Base-by-base conservation (phyloP, 306 rosid species). In the Styphnolobium japonicum region DNA sequence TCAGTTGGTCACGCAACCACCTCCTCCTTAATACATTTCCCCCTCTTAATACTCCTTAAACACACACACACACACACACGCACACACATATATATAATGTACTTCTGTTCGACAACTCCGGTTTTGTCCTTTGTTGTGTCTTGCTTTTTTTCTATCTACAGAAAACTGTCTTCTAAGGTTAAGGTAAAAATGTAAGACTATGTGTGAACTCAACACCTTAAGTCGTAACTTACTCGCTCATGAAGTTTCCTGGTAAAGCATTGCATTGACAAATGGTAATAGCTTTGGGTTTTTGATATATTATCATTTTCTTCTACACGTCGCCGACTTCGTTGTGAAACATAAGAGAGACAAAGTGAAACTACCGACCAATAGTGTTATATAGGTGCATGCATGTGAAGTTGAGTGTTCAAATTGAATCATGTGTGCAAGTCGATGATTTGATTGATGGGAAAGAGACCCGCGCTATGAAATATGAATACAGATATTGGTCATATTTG, bases 1-100 rank as follows among this genome's bases (percentile, higher is more conserved):
- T 53, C 86, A 85, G 34, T 70, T 90, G 84, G 86, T 86, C 39
- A 46, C 37, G 5, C 80, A 86, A 84, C 76, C 80, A 21, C 48
- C 69, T 10, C 55, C 36, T 43, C 3, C 43, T 76, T 68, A 58
- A 18, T n/a, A n/a, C n/a, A n/a, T n/a, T n/a, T n/a, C n/a, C n/a
- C n/a, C n/a, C n/a, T n/a, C n/a, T n/a, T n/a, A 18, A 43, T 60
- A 12, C 4, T 43, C n/a, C 19, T 73, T 23, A 58, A 27, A 56
- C 11, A 33, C 29, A 27, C 19, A 1, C n/a, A n/a, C n/a, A n/a
- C n/a, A n/a, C n/a, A n/a, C n/a, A n/a, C n/a, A n/a, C n/a, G n/a
- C 11, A 33, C 29, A 27, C 19, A 45, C n/a, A 48, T 12, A 45
- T 45, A 45, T 33, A 7, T 21, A 22, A 73, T 25, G 68, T 67